A percentile compares a stretch with the other conserved stretches of the same genome.
phyloP scores from a whole-genome alignment of 805 yeast species.

The Sugiyamaella americana region DNA sequence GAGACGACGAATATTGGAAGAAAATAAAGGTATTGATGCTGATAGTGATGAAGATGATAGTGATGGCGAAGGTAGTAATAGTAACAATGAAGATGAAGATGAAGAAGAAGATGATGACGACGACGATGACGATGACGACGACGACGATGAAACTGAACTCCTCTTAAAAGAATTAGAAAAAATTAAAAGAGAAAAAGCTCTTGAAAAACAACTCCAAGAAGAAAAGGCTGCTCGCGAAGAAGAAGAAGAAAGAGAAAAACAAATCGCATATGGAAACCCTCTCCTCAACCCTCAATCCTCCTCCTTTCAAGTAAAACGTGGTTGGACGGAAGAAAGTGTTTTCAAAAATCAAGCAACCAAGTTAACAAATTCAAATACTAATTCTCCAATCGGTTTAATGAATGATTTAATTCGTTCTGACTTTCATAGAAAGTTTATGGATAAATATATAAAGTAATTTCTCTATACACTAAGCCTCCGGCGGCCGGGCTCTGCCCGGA shows the following conservation, averaged over 20 bases:
- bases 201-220: conserved; percentile 21
- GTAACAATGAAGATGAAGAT: conserved; percentile 29
- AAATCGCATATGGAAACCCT: conserved; percentile 32
- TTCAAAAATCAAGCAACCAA: conserved; percentile 31
- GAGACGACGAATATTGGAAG: not conserved
- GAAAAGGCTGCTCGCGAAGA: conserved; percentile 18
- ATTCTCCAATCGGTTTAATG: conserved; percentile 25
- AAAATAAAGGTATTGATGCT: conserved; percentile 6
- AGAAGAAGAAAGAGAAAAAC: conserved; percentile 21
- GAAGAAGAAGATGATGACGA: conserved; percentile 18
- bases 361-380: conserved; percentile 15
- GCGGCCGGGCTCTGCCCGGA: too few relatives aligned
- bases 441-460: conserved; percentile 28
- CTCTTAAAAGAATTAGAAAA: conserved; percentile 31
- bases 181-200: conserved; percentile 31
- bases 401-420: conserved; percentile 36
- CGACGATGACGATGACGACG: conserved; percentile 25
- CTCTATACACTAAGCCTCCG: too few relatives aligned
- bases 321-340: conserved; percentile 34
- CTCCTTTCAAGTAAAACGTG: conserved; percentile 22
- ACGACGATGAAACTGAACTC: conserved; percentile 31
- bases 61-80: conserved; percentile 17
- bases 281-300: conserved; percentile 20
- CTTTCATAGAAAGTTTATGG: conserved; percentile 33
- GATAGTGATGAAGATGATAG: conserved; percentile 10